Conservation (phyloP, 768 basidiomycete species). For the Tylopilus felleus region DNA sequence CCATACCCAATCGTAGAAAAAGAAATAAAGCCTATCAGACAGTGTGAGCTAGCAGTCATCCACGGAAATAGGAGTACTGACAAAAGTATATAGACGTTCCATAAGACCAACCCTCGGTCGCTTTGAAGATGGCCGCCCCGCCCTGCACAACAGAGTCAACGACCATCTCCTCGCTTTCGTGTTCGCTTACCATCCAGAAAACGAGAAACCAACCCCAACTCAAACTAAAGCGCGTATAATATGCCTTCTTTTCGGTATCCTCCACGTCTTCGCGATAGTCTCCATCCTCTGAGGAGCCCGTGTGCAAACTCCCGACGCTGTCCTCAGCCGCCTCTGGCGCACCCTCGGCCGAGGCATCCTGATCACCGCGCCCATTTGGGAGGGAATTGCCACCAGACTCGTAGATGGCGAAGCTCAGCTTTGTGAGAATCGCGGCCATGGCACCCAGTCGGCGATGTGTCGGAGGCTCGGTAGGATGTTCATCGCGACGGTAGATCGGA, state of each 20-base stretch:
- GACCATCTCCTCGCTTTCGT: background rate
- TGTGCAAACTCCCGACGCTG: slow-evolving; percentile 11
- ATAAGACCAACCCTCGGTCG: slow-evolving; percentile 69
- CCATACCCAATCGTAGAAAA: slow-evolving; percentile 77
- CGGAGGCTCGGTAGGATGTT: slow-evolving; percentile 29
- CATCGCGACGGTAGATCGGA: slow-evolving; percentile 18
- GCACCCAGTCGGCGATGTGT: slow-evolving; percentile 57
- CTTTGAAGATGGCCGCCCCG: slow-evolving; percentile 65
- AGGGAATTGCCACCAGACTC: slow-evolving; percentile 16
- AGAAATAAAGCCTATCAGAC: slow-evolving; percentile 55
- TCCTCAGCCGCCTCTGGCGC: background rate
- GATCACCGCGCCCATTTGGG: background rate
- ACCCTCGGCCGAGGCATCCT: background rate
- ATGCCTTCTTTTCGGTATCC: slow-evolving; percentile 52
- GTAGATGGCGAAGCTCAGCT: slow-evolving; percentile 44
- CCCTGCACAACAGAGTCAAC: slow-evolving; percentile 34
- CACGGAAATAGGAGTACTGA: slow-evolving; percentile 30
- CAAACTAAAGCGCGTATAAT: slow-evolving; percentile 51
- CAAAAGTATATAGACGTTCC: slow-evolving; percentile 71
- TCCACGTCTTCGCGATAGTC: slow-evolving; percentile 21
- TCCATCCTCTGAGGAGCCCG: slow-evolving; percentile 3
- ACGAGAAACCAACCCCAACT: slow-evolving; percentile 60
- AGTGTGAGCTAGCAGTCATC: background rate
- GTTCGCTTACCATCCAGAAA: slow-evolving; percentile 68
- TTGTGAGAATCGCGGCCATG: slow-evolving; percentile 55